These are phyloP conservation scores for Brassica carinata DNA, from an alignment of 345 rosid species.

Conservation along the genomic window DNA sequence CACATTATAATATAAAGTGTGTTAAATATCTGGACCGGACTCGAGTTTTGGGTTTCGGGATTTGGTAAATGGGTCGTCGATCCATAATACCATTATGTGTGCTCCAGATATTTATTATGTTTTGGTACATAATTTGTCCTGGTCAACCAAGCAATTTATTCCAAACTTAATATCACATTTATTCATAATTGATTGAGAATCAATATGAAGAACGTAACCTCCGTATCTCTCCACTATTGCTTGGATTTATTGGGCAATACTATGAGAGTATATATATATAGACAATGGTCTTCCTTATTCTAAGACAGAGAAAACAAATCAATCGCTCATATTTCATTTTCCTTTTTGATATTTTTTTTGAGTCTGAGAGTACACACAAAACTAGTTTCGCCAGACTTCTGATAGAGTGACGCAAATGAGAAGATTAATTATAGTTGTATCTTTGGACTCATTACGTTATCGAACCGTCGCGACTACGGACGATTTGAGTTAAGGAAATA, in stretches of 20 bases:
- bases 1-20: not conserved
- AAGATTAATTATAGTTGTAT: too few species aligned
- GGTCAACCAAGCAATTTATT: not conserved
- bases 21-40: not conserved
- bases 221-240: not conserved
- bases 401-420: too few species aligned
- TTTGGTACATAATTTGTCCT: not conserved
- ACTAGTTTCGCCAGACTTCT: too few species aligned
- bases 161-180: not conserved
- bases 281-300: too few species aligned
- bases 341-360: too few species aligned
- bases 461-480: too few species aligned
- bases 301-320: too few species aligned
- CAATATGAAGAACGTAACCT: not conserved
- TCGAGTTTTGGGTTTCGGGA: not conserved
- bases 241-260: not conserved
- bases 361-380: too few species aligned
- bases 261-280: not conserved
- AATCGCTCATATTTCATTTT: too few species aligned
- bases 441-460: too few species aligned
- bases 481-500: too few species aligned
- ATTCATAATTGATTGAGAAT: not conserved
- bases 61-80: not conserved
- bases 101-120: not conserved
- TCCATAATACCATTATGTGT: not conserved